Percentiles rank a stretch among this genome's conserved stretches.
Evolutionary conservation across 164 flowering plant species (phyloP).

Genomic region (Vitis rotundifolia): DNA sequence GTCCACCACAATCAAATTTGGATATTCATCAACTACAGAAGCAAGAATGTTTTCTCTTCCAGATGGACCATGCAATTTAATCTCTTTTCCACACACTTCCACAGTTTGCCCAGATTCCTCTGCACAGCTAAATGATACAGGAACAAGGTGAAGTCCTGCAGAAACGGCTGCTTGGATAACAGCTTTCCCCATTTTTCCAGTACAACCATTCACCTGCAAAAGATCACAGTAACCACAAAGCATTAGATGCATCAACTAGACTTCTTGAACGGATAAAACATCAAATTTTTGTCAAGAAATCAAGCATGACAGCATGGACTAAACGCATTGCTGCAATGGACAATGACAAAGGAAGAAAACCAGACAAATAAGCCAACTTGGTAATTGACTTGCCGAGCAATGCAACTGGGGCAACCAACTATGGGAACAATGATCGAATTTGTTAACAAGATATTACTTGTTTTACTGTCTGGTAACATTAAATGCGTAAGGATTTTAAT

Average conservation of each 20-base stretch:
- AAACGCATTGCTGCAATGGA: too few species aligned
- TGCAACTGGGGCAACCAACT: too few species aligned
- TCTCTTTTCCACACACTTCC: slow-evolving; percentile 59
- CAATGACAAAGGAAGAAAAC: too few species aligned
- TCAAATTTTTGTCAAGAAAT: too few species aligned
- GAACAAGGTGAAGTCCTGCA: slow-evolving; percentile 77
- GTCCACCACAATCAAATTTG: slow-evolving; percentile 79
- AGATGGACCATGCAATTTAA: slow-evolving; percentile 66
- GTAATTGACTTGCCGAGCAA: too few species aligned
- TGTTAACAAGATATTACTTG: too few species aligned
- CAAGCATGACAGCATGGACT: too few species aligned
- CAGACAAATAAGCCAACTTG: too few species aligned
- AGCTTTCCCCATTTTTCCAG: slow-evolving; percentile 93
- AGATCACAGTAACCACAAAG: neutral
- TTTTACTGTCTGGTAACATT: too few species aligned
- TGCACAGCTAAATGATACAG: slow-evolving; percentile 64
- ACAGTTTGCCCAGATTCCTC: slow-evolving; percentile 54
- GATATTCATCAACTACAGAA: slow-evolving; percentile 54
- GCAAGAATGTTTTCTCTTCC: slow-evolving; percentile 66
- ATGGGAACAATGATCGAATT: too few species aligned
- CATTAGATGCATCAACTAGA: neutral
- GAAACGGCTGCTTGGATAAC: slow-evolving; percentile 82
- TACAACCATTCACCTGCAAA: slow-evolving; percentile 79
- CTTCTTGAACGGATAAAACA: neutral
- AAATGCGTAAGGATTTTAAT: too few species aligned